phyloP scores from a whole-genome alignment of 2,329 filamentous ascomycete genomes.

The Diplodia scrobiculata region DNA sequence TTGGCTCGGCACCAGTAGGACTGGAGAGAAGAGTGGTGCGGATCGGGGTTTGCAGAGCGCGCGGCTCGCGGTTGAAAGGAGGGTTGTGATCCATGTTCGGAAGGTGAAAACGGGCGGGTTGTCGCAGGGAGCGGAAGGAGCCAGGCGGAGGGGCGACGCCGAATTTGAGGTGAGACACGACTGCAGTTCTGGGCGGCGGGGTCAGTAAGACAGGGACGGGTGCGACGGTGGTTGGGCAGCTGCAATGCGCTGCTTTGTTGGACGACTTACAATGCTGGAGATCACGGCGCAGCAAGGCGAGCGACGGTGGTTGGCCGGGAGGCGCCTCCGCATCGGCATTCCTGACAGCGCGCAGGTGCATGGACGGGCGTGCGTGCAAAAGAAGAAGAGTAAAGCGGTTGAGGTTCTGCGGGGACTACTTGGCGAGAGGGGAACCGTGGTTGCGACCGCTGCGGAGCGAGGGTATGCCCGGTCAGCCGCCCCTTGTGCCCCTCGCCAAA shows the following conservation, averaged over 20 bases:
- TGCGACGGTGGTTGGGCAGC: slow-evolving; percentile 19
- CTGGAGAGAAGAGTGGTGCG: background rate
- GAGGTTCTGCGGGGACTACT: background rate
- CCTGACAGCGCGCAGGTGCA: slow-evolving; percentile 16
- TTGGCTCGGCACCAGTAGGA: slow-evolving; percentile 4
- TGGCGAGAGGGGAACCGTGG: slow-evolving; percentile 7
- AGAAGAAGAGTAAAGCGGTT: background rate
- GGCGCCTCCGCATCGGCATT: slow-evolving; percentile 3
- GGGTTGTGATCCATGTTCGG: slow-evolving; percentile 1
- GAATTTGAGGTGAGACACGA: slow-evolving; percentile 10
- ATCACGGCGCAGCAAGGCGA: slow-evolving; percentile 14
- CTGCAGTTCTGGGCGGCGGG: slow-evolving; percentile 5
- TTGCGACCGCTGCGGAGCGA: slow-evolving; percentile 7
- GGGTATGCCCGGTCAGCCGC: slow-evolving; percentile 1
- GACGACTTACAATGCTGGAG: slow-evolving; percentile 14
- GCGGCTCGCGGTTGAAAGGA: background rate
- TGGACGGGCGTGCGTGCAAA: background rate
- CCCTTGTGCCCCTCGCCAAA: background rate
- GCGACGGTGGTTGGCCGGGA: slow-evolving; percentile 13
- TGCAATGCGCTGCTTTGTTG: slow-evolving; percentile 24
- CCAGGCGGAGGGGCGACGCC: slow-evolving; percentile 3
- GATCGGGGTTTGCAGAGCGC: slow-evolving; percentile 4
- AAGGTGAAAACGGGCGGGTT: background rate
- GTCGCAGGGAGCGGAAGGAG: background rate
- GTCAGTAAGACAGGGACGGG: slow-evolving; percentile 20